Evolutionary conservation across 2,329 filamentous ascomycete species (phyloP), one percentile per base, ranked within the genome.

Genomic region (Colletotrichum higginsianum): DNA sequence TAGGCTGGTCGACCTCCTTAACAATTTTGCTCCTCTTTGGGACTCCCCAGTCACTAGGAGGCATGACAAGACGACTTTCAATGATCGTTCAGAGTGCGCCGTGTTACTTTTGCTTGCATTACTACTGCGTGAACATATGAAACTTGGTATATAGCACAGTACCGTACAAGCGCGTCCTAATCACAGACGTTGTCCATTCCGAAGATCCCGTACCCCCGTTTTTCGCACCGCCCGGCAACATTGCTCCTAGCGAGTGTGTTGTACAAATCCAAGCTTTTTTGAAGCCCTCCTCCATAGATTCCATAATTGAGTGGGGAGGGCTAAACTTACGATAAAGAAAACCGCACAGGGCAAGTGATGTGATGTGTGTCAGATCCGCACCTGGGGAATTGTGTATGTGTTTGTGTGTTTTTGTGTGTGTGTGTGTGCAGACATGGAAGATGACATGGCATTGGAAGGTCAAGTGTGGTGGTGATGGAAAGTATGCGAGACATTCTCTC

Each of bases 121-220:
- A 46, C 23, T 18, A 44, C 55, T 23, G 26, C 60, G n/a, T 46
- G 44, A 64, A 64, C 46, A 58, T 35, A 63, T 21, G 46, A 63
- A 38, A 67, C 60, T 68, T 72, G 69, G 69, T 72, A 71, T 71
- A 64, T 72, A 62, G 16, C 58, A 69, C 52, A 68, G 18, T 63
- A 68, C 50, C 52, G 53, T 68, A 71, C 69, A 72, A 23, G 13
- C 58, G 50, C 47, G 35, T 38, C 58, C 26, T 46, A 55, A 26
- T 23, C 60, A 38, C 49, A n/a, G 16, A 15, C 13, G 8, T 18
- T 2, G 2, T 50, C 64, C 44, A 53, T 30, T 50, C 38, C 38
- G 11, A 38, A 56, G 49, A 30, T 55, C 30, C 35, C 46, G 11
- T 35, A 21, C 5, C 16, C 23, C 40, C n/a, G n/a, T 18, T 38